Percentiles rank a stretch among this genome's conserved stretches.
Evolutionary conservation across 2,329 filamentous ascomycete genomes (phyloP).

Genomic region (Fusarium musae): DNA sequence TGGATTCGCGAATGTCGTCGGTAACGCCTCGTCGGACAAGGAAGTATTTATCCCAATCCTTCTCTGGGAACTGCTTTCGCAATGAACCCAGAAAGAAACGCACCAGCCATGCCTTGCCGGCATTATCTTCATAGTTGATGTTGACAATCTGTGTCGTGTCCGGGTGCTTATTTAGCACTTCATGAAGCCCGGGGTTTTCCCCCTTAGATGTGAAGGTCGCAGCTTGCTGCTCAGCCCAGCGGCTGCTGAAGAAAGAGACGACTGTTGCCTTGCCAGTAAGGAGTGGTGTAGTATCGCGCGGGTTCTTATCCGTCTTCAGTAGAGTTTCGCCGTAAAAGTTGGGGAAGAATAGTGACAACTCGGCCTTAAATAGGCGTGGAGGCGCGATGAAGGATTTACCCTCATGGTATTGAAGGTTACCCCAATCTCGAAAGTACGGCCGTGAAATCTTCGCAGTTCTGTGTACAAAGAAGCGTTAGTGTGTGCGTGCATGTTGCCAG

Average conservation of each 20-base stretch:
- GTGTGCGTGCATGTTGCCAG: not conserved
- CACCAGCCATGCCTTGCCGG: conserved; percentile 70
- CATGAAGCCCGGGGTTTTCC: conserved; percentile 76
- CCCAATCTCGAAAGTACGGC: conserved; percentile 97
- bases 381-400: conserved; percentile 94
- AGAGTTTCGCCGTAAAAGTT: conserved; percentile 88
- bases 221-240: conserved; percentile 87
- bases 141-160: conserved; percentile 79
- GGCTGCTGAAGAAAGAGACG: conserved; percentile 82
- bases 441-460: conserved; percentile 81
- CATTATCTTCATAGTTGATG: conserved; percentile 89
- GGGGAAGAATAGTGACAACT: conserved; percentile 90
- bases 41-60: conserved; percentile 71
- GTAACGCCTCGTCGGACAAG: conserved; percentile 68
- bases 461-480: conserved; percentile 6
- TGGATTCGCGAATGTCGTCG: conserved; percentile 69
- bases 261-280: conserved; percentile 80
- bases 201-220: conserved; percentile 74
- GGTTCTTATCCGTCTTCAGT: conserved; percentile 60
- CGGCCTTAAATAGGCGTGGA: conserved; percentile 82
- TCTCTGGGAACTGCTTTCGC: conserved; percentile 59
- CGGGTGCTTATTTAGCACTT: conserved; percentile 64
- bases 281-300: conserved; percentile 78
- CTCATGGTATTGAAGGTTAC: conserved; percentile 81
- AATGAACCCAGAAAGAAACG: conserved; percentile 66